Evolutionary conservation across 2,329 filamentous ascomycete species (phyloP), one percentile per base, ranked within the genome.

Genomic region (Seiridium cupressi): DNA sequence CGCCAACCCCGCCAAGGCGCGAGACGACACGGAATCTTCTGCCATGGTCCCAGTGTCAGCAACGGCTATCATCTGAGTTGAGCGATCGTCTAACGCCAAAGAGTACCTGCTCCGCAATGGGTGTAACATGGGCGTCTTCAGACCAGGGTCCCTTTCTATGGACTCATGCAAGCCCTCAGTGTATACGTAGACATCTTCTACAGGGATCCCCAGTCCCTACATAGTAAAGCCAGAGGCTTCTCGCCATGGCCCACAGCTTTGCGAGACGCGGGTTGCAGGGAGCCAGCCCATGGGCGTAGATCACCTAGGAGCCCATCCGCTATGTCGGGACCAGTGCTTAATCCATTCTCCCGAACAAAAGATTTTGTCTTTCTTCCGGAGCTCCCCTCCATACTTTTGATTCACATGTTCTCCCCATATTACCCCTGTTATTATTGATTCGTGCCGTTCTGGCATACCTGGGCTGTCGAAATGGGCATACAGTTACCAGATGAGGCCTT

Each of bases 401-500:
- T 38, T 26, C 42, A 32, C 42, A n/a, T n/a, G 42, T 13, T 56
- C 3, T 18, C 40, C n/a, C 10, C 46, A 31, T 13, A 57, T 6
- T n/a, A 40, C 34, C 31, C 36, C 36, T 44, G 10, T 11, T 32
- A 31, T 58, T n/a, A 10, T n/a, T 34, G 31, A 57, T 36, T 9
- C 35, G 38, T 58, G 56, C 56, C 56, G 26, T 44, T 32, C 32
- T 36, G 35, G 34, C 35, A 26, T 44, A 42, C 9, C 36, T 51
- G 6, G 44, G 35, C 10, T 32, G 36, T 65, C 65, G 69, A 69
- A 62, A 77, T 77, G 75, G 72, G 69, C 58, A 68, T 70, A 61
- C 73, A 74, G 67, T 64, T 77, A 55, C 74, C 73, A 11, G 57
- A 66, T 57, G 72, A 70, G 56, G 73, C 71, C 60, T 61, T 73